phyloP scores from a whole-genome alignment of 495 filamentous ascomycete species.

The Hypoxylon cercidicola region DNA sequence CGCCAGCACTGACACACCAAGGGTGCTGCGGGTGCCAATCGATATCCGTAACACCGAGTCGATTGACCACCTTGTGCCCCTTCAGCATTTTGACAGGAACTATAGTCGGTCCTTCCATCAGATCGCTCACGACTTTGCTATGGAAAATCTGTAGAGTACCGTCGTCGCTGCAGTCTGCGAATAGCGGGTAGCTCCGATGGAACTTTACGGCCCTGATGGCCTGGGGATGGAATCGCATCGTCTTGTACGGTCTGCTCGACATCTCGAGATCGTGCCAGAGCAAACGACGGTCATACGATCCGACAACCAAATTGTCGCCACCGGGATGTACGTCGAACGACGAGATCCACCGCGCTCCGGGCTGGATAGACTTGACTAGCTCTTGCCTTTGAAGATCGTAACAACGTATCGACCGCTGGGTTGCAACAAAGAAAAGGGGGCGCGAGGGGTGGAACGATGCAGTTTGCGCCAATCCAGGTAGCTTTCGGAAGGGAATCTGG shows the following conservation, averaged over 20 bases:
- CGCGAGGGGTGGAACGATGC: slow-evolving; percentile 94
- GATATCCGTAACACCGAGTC: slow-evolving; percentile 89
- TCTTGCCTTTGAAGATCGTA: slow-evolving; percentile 93
- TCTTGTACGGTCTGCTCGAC: slow-evolving; percentile 90
- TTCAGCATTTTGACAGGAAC: slow-evolving; percentile 94
- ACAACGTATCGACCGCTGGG: slow-evolving; percentile 86
- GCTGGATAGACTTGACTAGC: slow-evolving; percentile 88
- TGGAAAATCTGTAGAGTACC: slow-evolving; percentile 96
- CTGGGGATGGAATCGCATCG: slow-evolving; percentile 89
- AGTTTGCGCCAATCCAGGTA: slow-evolving; percentile 84
- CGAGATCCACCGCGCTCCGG: slow-evolving; percentile 94
- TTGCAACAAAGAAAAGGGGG: slow-evolving; percentile 94
- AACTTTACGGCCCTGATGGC: slow-evolving; percentile 89
- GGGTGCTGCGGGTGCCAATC: slow-evolving; percentile 94
- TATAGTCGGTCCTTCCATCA: slow-evolving; percentile 95
- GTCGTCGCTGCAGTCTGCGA: slow-evolving; percentile 93
- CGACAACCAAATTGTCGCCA: slow-evolving; percentile 92
- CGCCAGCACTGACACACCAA: slow-evolving; percentile 93
- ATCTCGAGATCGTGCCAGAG: slow-evolving; percentile 98
- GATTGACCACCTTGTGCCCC: slow-evolving; percentile 83
- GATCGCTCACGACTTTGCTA: slow-evolving; percentile 89
- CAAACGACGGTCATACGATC: slow-evolving; percentile 91
- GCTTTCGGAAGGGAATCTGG: slow-evolving; percentile 92
- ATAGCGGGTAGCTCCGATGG: slow-evolving; percentile 86
- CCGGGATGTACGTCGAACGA: slow-evolving; percentile 92